phyloP scores from a whole-genome alignment of 176 grass and related monocot genomes.

The Zoysia japonica region DNA sequence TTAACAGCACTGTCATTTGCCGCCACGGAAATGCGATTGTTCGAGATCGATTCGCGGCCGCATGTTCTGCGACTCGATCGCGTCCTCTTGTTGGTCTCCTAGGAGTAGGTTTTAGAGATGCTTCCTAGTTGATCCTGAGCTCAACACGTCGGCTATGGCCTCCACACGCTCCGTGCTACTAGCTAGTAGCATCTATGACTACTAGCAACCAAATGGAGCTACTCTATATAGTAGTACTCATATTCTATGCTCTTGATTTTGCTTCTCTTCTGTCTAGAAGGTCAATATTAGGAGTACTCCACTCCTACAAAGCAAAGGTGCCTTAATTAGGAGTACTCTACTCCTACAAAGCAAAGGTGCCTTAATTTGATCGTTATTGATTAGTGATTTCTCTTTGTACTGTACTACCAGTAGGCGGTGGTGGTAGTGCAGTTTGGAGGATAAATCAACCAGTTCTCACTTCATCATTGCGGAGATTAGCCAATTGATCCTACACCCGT shows the following conservation, averaged over 20 bases:
- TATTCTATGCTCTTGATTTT: not conserved
- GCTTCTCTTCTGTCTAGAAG: slow-evolving; percentile 24
- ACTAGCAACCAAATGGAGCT: not conserved
- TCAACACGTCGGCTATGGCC: slow-evolving; percentile 25
- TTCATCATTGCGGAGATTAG: slow-evolving; percentile 46
- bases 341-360: not conserved
- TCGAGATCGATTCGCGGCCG: not conserved
- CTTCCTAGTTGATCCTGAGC: not conserved
- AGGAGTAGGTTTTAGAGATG: slow-evolving; percentile 3
- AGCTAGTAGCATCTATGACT: not conserved
- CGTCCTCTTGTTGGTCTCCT: not conserved
- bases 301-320: not conserved
- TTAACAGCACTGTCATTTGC: not conserved
- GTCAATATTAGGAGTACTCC: not conserved
- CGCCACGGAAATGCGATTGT: slow-evolving; percentile 29
- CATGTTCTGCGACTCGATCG: slow-evolving; percentile 25
- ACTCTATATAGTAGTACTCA: no score
- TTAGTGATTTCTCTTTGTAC: slow-evolving; percentile 24
- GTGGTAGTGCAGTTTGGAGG: slow-evolving; percentile 39
- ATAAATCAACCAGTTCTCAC: slow-evolving; percentile 32
- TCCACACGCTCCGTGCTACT: not conserved
- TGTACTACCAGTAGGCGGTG: not conserved
- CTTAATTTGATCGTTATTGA: slow-evolving; percentile 32
- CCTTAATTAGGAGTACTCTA: not conserved
- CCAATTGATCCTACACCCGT: slow-evolving; percentile 7